phyloP scores from a whole-genome alignment of 2,329 filamentous ascomycete species.

The Arthrobotrys pseudoclavata region DNA sequence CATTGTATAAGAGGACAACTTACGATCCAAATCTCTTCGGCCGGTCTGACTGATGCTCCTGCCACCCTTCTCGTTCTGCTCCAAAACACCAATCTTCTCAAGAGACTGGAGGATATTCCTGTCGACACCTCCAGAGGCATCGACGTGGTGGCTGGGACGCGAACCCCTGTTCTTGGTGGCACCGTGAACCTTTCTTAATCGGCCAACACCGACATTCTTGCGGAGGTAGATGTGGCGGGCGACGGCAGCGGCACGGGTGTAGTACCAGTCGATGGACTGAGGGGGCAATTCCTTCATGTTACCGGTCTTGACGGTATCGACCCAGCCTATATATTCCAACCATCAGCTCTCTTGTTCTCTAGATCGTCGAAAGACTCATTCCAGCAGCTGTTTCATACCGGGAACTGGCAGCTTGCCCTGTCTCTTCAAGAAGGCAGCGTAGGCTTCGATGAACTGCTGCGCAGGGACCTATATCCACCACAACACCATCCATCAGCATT shows the following conservation, averaged over 20 bases:
- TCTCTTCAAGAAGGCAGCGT: conserved; percentile 90
- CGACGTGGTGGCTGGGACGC: conserved; percentile 92
- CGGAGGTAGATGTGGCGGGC: conserved; percentile 99
- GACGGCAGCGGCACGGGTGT: conserved; percentile 89
- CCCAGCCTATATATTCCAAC: conserved; percentile 78
- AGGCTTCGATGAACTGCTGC: conserved; percentile 89
- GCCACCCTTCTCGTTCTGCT: conserved; percentile 97
- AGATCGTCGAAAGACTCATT: conserved; percentile 1
- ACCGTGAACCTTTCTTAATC: conserved; percentile 96
- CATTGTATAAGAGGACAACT: conserved; percentile 63
- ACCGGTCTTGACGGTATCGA: conserved; percentile 99
- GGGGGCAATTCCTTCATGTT: conserved; percentile 96
- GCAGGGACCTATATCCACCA: conserved; percentile 70
- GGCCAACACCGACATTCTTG: conserved; percentile 99
- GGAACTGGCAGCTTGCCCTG: conserved; percentile 93
- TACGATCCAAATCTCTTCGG: conserved; percentile 97
- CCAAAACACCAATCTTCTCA: conserved; percentile 98
- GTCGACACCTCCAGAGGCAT: conserved; percentile 94
- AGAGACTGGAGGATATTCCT: conserved; percentile 97
- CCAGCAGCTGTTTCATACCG: conserved; percentile 72
- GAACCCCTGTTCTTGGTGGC: conserved; percentile 96
- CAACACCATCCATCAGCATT: conserved; percentile 31
- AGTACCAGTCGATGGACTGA: conserved; percentile 98
- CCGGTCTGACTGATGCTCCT: conserved; percentile 97
- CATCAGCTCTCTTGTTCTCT: conserved; percentile 22